These are phyloP conservation scores for Carallia pectinifolia DNA, from an alignment of 345 rosid species.

Conservation along the genomic window DNA sequence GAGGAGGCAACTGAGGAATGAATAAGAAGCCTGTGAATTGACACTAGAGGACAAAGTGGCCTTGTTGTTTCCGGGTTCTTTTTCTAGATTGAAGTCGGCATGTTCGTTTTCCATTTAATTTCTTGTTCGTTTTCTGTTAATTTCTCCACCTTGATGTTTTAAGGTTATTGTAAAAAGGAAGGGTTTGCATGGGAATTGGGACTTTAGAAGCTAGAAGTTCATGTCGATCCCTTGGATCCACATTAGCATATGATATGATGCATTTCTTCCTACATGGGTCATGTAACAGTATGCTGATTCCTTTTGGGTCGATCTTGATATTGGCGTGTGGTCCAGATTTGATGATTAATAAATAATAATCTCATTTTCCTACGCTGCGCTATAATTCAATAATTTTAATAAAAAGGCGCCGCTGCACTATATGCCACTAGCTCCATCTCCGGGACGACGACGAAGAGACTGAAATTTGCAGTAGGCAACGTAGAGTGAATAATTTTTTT, in stretches of 20 bases:
- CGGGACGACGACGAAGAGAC: too few relatives aligned
- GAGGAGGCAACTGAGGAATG: neutral
- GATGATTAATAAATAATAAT: too few relatives aligned
- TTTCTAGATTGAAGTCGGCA: slow-evolving; percentile 8
- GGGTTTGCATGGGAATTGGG: neutral
- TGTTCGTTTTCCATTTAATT: neutral
- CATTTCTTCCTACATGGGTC: neutral
- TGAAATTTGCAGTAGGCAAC: too few relatives aligned
- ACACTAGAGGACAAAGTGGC: neutral
- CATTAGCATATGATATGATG: neutral
- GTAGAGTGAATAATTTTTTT: too few relatives aligned
- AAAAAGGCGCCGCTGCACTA: too few relatives aligned
- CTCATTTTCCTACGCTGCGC: too few relatives aligned
- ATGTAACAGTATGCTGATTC: neutral
- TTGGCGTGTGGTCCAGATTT: too few relatives aligned
- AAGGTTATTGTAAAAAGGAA: neutral
- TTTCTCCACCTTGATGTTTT: neutral
- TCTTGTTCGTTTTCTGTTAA: too few relatives aligned
- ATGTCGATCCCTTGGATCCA: neutral
- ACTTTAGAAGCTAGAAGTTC: neutral
- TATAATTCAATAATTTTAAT: too few relatives aligned
- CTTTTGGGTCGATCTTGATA: neutral
- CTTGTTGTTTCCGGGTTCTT: neutral
- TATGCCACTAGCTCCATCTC: too few relatives aligned
- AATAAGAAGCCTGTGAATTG: neutral